Conservation (phyloP, 345 rosid genomes). For the Murraya paniculata region DNA sequence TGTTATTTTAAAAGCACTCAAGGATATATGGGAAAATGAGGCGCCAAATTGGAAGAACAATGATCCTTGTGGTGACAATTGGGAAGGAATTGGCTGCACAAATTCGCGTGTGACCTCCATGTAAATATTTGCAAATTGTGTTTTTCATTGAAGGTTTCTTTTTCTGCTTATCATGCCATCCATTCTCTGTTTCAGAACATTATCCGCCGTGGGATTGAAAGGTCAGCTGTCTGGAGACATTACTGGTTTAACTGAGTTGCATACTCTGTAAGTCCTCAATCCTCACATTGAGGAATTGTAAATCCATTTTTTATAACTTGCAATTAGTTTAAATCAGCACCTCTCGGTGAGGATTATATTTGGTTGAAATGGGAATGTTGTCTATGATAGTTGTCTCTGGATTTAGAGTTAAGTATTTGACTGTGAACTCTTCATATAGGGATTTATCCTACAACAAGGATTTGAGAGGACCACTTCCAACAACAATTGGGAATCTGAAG, state of each 20-base stretch:
- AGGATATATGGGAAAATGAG: conserved; percentile 28
- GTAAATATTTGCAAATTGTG: conserved; percentile 23
- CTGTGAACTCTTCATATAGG: conserved; percentile 35
- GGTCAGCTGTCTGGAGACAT: conserved; percentile 64
- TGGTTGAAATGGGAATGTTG: too few species aligned
- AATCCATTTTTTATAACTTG: too few species aligned
- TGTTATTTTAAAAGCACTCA: conserved; percentile 28
- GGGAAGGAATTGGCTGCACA: conserved; percentile 48
- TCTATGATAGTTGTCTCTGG: too few species aligned
- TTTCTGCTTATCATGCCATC: background rate
- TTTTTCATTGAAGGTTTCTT: background rate
- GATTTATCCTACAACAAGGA: conserved; percentile 73
- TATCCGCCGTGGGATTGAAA: conserved; percentile 49
- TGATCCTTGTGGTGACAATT: conserved; percentile 44
- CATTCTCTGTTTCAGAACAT: conserved; percentile 44
- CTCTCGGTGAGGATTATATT: too few species aligned
- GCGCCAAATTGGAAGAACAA: conserved; percentile 46
- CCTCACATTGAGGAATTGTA: background rate
- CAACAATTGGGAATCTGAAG: conserved; percentile 48
- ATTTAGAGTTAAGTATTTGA: conserved; percentile 5
- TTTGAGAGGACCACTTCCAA: conserved; percentile 68
- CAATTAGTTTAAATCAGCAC: too few species aligned
- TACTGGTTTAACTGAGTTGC: conserved; percentile 49
- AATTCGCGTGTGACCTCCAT: conserved; percentile 38
- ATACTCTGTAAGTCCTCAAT: conserved; percentile 10